Evolutionary conservation across 2,329 filamentous ascomycete species (phyloP), one percentile per base, ranked within the genome.

Genomic region (Aureobasidium sp.): DNA sequence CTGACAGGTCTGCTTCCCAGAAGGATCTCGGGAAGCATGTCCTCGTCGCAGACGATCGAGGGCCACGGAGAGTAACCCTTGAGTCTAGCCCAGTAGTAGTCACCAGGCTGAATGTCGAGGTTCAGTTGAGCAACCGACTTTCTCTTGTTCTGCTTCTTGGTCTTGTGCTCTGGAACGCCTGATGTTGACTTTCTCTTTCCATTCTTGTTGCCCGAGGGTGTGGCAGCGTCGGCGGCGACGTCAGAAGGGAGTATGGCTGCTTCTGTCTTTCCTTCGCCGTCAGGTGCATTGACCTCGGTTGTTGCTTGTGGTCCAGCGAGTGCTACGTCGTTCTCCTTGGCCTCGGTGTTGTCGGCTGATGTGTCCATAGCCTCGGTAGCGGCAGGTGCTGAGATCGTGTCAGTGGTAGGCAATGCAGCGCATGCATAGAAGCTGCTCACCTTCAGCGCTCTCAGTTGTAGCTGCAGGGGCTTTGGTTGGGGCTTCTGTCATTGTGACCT

Each of bases 41-140:
- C 86, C 74, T 99, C 93, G 72, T 96, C 91, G 73, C 90, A 94
- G 68, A 99, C 85, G 71, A 99, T 89, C 60, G 91, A 88, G 16
- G 94, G 94, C 94, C 94, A 99, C 41, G 90, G 87, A 36, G 94
- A 90, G 75, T 90, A 96, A 63, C 93, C 94, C 81, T 95, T 96
- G 75, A 99, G 86, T 74, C 92, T 90, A 66, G 95, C 91, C 71
- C 96, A 86, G 77, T 89, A 97, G 76, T 92, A 89, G 69, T 97
- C 88, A 67, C 95, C 94, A 5, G 94, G 90, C 78, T 96, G 82
- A 66, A 90, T 92, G 72, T 96, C 85, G 59, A 90, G 81, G 68
- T 79, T 77, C 47, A 81, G 73, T 59, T 87, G 86, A 64, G 82
- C 81, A 76, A 86, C 87, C 51, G 89, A 92, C 72, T 86, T 89